A percentile compares a stretch with the other conserved stretches of the same genome.
These are phyloP conservation scores for Asterophora parasitica DNA, from an alignment of 768 basidiomycete genomes.

Conservation along the genomic window DNA sequence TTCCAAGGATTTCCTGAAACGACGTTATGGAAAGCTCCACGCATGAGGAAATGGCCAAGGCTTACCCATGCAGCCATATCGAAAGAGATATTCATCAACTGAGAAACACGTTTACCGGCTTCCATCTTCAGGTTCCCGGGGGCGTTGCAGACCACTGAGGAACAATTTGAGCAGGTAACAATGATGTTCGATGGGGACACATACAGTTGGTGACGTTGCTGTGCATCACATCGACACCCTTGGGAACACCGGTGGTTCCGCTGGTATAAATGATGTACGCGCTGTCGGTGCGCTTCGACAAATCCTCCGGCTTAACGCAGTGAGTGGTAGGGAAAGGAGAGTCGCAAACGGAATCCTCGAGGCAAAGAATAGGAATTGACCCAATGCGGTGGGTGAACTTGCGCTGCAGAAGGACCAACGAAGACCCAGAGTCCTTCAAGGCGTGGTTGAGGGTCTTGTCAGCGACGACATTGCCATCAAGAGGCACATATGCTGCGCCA, in stretches of 20 bases:
- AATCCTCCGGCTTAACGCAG: slow-evolving; percentile 34
- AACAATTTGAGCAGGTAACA: not conserved
- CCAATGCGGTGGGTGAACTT: slow-evolving; percentile 32
- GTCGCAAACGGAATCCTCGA: slow-evolving; percentile 21
- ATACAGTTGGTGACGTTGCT: slow-evolving; percentile 51
- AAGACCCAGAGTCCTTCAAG: slow-evolving; percentile 39
- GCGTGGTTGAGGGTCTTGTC: slow-evolving; percentile 49
- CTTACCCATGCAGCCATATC: slow-evolving; percentile 61
- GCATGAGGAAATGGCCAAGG: not conserved
- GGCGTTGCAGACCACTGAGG: slow-evolving; percentile 29
- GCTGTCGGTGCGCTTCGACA: slow-evolving; percentile 34
- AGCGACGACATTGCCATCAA: slow-evolving; percentile 53
- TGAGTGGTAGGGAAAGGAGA: slow-evolving; percentile 17
- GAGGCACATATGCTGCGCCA: slow-evolving; percentile 52
- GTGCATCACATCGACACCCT: slow-evolving; percentile 57
- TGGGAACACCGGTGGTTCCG: slow-evolving; percentile 52
- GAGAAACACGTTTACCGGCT: slow-evolving; percentile 49
- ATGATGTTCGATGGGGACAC: slow-evolving; percentile 19
- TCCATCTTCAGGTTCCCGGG: slow-evolving; percentile 55
- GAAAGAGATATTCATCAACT: slow-evolving; percentile 59
- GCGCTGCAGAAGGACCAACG: slow-evolving; percentile 37
- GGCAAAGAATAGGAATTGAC: slow-evolving; percentile 12
- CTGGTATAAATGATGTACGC: slow-evolving; percentile 60
- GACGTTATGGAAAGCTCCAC: slow-evolving; percentile 30
- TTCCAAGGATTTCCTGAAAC: slow-evolving; percentile 48